Percentiles rank a stretch among this genome's conserved stretches.
Evolutionary conservation across 2,329 filamentous ascomycete species (phyloP).

Genomic region (Metarhizium humberi): DNA sequence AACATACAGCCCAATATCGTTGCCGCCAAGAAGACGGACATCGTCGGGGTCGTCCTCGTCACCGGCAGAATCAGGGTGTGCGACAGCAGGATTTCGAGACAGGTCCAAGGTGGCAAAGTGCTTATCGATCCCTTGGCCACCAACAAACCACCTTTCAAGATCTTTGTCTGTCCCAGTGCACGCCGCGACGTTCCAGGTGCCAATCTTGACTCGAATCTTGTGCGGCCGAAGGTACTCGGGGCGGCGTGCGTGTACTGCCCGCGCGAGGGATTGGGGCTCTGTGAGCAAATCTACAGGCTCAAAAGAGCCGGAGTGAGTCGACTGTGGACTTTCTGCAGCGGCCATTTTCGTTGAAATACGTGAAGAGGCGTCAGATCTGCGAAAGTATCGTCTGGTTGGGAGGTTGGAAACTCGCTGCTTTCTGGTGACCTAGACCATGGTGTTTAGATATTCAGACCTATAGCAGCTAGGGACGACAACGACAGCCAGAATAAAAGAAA

Average conservation of each 20-base stretch:
- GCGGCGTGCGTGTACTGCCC: slow-evolving; percentile 61
- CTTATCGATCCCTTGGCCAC: slow-evolving; percentile 61
- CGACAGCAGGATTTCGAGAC: slow-evolving; percentile 27
- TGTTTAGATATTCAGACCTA: slow-evolving; percentile 6
- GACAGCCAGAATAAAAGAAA: neutral
- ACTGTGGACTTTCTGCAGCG: slow-evolving; percentile 17
- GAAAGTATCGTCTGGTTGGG: slow-evolving; percentile 14
- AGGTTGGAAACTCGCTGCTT: slow-evolving; percentile 9
- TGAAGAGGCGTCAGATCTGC: slow-evolving; percentile 11
- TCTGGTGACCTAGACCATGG: slow-evolving; percentile 25
- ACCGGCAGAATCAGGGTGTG: slow-evolving; percentile 23
- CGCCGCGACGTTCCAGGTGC: slow-evolving; percentile 90
- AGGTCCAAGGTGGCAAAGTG: slow-evolving; percentile 47
- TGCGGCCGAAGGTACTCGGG: slow-evolving; percentile 70
- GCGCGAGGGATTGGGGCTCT: slow-evolving; percentile 49
- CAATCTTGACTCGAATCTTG: slow-evolving; percentile 76
- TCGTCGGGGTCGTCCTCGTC: slow-evolving; percentile 21
- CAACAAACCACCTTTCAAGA: slow-evolving; percentile 78
- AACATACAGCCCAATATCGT: slow-evolving; percentile 80
- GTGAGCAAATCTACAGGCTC: slow-evolving; percentile 35
- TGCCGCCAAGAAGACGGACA: slow-evolving; percentile 42
- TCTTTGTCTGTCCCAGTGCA: slow-evolving; percentile 81
- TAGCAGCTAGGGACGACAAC: neutral
- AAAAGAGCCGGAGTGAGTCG: slow-evolving; percentile 22
- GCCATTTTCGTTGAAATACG: slow-evolving; percentile 14